phyloP scores from a whole-genome alignment of 169 alveolate species.

The Theileria orientalis region DNA sequence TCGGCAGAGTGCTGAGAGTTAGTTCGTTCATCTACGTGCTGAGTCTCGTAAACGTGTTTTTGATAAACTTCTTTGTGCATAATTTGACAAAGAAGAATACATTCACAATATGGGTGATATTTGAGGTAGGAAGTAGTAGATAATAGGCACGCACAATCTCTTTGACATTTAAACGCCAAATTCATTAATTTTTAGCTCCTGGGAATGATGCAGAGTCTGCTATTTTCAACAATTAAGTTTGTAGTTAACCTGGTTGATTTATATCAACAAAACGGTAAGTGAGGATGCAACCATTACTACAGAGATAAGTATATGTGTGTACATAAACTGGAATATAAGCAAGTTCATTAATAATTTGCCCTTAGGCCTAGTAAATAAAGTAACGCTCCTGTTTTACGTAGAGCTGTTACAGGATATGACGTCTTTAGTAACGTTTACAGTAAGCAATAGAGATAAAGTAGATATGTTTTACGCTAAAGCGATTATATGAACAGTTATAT shows the following conservation, averaged over 20 bases:
- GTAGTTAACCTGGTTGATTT: slow-evolving; percentile 44
- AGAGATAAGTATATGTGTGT: background rate
- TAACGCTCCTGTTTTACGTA: slow-evolving; percentile 66
- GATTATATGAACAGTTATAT: too few species aligned
- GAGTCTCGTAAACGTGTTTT: slow-evolving; percentile 63
- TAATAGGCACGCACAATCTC: background rate
- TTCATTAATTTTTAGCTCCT: slow-evolving; percentile 25
- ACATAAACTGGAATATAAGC: background rate
- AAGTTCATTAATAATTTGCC: background rate
- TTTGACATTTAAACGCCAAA: background rate
- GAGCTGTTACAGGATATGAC: slow-evolving; percentile 69
- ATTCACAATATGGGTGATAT: slow-evolving; percentile 82
- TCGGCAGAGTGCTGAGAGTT: slow-evolving; percentile 59
- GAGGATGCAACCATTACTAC: background rate
- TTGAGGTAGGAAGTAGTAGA: slow-evolving; percentile 66
- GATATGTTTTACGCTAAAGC: too few species aligned
- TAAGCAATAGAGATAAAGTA: too few species aligned
- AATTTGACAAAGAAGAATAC: slow-evolving; percentile 71
- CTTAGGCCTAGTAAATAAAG: slow-evolving; percentile 67
- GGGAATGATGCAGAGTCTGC: slow-evolving; percentile 34
- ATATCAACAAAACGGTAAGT: slow-evolving; percentile 16
- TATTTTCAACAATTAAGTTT: slow-evolving; percentile 17
- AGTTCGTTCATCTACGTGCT: slow-evolving; percentile 64
- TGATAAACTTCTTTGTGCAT: slow-evolving; percentile 65
- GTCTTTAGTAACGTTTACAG: slow-evolving; percentile 56